Base-by-base conservation (phyloP, 495 filamentous ascomycete genomes). In the Hypoxylon lienhwacheense region DNA sequence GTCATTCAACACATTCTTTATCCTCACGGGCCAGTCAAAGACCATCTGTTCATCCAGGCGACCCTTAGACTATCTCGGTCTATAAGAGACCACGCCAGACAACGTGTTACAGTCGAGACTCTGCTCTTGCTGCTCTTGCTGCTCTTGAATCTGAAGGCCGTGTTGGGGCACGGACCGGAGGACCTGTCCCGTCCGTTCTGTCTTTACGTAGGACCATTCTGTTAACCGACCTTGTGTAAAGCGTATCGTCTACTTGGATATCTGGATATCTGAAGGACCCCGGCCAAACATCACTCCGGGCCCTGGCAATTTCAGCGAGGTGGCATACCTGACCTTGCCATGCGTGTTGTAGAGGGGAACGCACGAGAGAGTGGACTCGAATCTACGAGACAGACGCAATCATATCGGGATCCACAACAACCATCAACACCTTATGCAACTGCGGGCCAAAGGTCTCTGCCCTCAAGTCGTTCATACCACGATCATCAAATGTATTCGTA, bases 301-400 rank as follows among this genome's bases (percentile, higher is more conserved):
- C 7, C 78, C 81, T 28, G 88, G 91, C 68, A 90, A 91, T 63
- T 80, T 89, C 44, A 81, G 87, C 35, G 81, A 85, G 19, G 88
- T 45, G 89, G 88, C 19, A 86, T 91, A 66, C 79, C 86, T 12
- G 87, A 86, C 19, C 84, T 91, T 47, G 87, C 89, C 37, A 72
- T 84, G 55, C 87, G 80, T 39, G 82, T 90, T 48, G 88, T 87
- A 4, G 87, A 88, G 46, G 79, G 77, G 21, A 82, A 89, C 70
- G 78, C 85, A 55, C 73, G 87, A 51, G 80, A 88, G 55, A 89
- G 86, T 70, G 89, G 86, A 10, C 49, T 88, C 39, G 80, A 90
- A 57, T 87, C 88, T 24, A 71, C 87, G 47, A 66, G 73, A 71
- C 76, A 66, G 21, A 53, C 70, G 16, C 66, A 72, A 20, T 44